Conservation (phyloP, 106 monocot genomes). For the Agapanthus africanus region DNA sequence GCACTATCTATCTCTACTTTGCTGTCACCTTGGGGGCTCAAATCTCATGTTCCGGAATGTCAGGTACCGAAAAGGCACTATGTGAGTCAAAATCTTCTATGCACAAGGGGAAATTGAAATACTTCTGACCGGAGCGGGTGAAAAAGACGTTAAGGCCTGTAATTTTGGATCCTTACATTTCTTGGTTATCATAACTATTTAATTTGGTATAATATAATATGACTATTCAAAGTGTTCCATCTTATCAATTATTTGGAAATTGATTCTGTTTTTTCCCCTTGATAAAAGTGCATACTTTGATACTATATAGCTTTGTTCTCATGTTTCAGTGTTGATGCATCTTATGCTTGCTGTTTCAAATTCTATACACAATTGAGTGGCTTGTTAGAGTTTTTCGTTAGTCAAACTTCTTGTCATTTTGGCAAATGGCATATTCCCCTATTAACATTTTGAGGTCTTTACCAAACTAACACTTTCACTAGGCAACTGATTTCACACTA, state of each 20-base stretch:
- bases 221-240: background rate
- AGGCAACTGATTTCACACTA: too few relatives aligned
- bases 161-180: background rate
- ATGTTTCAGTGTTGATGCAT: background rate
- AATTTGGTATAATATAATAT: background rate
- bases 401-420: too few relatives aligned
- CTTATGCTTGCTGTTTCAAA: too few relatives aligned
- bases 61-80: slow-evolving; percentile 46
- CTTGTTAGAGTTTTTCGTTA: too few relatives aligned
- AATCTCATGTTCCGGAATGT: slow-evolving; percentile 42
- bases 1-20: slow-evolving; percentile 88
- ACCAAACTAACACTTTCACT: too few relatives aligned
- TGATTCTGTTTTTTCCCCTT: background rate
- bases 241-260: background rate
- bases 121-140: too few relatives aligned
- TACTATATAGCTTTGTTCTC: background rate
- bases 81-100: slow-evolving; percentile 49
- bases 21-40: slow-evolving; percentile 57
- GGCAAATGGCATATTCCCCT: too few relatives aligned
- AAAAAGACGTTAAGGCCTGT: too few relatives aligned
- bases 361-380: too few relatives aligned
- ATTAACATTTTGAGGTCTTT: too few relatives aligned
- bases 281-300: background rate
- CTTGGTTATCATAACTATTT: background rate
- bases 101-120: slow-evolving; percentile 52